These are phyloP conservation scores for Irpex sp. DNA, from an alignment of 1,284 basidiomycete genomes.

Conservation along the genomic window DNA sequence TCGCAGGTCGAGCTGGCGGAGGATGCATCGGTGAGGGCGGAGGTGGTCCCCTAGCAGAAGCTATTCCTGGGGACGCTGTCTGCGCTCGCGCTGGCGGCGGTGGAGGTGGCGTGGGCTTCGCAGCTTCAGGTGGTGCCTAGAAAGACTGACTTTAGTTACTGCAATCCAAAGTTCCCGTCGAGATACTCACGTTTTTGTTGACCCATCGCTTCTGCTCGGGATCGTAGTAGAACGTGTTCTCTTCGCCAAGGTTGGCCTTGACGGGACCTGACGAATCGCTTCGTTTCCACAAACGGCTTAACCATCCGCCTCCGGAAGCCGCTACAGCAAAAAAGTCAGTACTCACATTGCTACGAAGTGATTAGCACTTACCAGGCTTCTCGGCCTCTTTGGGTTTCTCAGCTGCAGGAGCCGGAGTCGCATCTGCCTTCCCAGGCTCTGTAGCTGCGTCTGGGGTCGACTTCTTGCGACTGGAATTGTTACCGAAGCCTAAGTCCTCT, in stretches of 20 bases:
- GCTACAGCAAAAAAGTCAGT: constrained; percentile 12
- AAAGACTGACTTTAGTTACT: neutral
- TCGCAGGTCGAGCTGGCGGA: constrained; percentile 52
- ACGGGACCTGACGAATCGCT: constrained; percentile 60
- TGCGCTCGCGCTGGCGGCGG: constrained; percentile 66
- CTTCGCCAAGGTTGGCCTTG: constrained; percentile 90
- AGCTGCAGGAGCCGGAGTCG: constrained; percentile 9
- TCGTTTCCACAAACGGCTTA: constrained; percentile 73
- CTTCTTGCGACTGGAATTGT: constrained; percentile 32
- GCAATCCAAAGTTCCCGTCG: neutral
- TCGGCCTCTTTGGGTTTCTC: constrained; percentile 16
- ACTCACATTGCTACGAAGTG: neutral
- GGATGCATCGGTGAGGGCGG: constrained; percentile 29
- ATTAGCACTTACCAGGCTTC: constrained; percentile 23
- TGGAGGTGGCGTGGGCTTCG: constrained; percentile 46
- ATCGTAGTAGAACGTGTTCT: constrained; percentile 91
- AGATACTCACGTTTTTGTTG: constrained; percentile 75
- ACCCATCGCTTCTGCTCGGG: constrained; percentile 95
- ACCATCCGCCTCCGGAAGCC: constrained; percentile 58
- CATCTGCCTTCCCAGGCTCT: constrained; percentile 10
- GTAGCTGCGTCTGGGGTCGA: constrained; percentile 8
- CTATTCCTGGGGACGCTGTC: constrained; percentile 69
- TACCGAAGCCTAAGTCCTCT: constrained; percentile 89
- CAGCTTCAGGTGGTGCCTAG: constrained; percentile 50
- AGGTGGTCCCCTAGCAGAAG: constrained; percentile 20